Percentiles rank a stretch among this genome's conserved stretches.
These are phyloP conservation scores for Eurotiales sp. DNA, from an alignment of 2,329 filamentous ascomycete species.

Conservation along the genomic window DNA sequence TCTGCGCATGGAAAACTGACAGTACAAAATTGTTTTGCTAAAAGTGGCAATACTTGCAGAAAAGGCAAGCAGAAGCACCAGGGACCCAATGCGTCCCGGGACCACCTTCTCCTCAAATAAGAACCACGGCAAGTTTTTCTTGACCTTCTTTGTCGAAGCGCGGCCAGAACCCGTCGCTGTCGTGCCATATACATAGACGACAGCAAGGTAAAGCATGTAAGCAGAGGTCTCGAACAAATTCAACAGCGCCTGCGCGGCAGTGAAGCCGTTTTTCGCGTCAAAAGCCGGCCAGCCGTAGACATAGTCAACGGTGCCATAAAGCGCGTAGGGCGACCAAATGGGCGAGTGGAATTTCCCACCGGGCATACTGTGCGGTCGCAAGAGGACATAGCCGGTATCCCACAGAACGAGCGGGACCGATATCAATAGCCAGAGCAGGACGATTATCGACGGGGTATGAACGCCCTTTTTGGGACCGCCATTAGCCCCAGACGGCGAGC, in stretches of 20 bases:
- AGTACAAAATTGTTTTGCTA: conserved; percentile 65
- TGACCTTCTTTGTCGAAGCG: conserved; percentile 22
- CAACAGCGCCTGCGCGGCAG: conserved; percentile 66
- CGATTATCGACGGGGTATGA: conserved; percentile 58
- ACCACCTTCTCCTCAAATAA: conserved; percentile 50
- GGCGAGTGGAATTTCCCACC: conserved; percentile 69
- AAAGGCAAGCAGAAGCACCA: conserved; percentile 58
- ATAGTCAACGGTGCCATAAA: conserved; percentile 76
- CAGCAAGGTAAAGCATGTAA: conserved; percentile 61
- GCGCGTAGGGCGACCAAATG: conserved; percentile 71
- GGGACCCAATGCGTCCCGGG: conserved; percentile 49
- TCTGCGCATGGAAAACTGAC: conserved; percentile 42
- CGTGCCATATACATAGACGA: conserved; percentile 46
- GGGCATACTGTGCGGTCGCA: conserved; percentile 77
- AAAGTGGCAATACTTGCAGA: conserved; percentile 60
- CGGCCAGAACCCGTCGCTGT: conserved; percentile 25
- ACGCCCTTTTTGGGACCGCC: conserved; percentile 41
- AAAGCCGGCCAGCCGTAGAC: conserved; percentile 76
- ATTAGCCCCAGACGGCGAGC: conserved; percentile 20
- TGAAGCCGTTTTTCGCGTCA: conserved; percentile 67
- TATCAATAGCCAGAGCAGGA: conserved; percentile 67
- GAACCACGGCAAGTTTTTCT: conserved; percentile 39
- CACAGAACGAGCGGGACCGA: conserved; percentile 76
- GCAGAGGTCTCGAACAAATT: conserved; percentile 66
- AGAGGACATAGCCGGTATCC: conserved; percentile 75